Conservation (phyloP, 2,329 filamentous ascomycete genomes). For the Clarireedia paspali region DNA sequence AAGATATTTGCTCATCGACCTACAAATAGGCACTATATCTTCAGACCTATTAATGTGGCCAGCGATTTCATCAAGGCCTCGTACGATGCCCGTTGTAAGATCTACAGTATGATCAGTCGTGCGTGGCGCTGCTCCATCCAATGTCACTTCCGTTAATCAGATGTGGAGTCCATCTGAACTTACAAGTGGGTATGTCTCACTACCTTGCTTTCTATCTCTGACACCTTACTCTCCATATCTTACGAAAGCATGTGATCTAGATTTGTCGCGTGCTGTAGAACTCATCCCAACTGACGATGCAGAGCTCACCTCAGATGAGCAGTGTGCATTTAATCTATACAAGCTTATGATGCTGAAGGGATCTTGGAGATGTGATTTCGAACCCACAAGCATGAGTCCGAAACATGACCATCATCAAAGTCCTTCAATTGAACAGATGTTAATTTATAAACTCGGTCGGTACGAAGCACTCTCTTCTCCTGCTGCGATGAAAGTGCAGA, state of each 20-base stretch:
- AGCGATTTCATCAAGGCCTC: neutral
- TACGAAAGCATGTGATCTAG: neutral
- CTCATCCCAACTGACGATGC: neutral
- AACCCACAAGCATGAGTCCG: too few species aligned
- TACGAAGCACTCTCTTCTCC: too few species aligned
- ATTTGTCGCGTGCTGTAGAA: neutral
- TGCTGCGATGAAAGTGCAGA: too few species aligned
- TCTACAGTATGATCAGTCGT: slow-evolving; percentile 5
- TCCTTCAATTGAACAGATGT: too few species aligned
- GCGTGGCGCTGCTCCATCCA: slow-evolving; percentile 1
- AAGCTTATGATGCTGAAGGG: neutral
- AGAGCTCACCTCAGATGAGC: neutral
- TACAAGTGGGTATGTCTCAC: slow-evolving; percentile 3
- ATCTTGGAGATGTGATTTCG: too few species aligned
- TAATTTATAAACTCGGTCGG: too few species aligned
- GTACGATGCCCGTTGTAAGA: slow-evolving; percentile 1
- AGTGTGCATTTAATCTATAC: neutral
- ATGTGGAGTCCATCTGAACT: slow-evolving; percentile 6
- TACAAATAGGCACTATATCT: neutral
- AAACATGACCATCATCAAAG: too few species aligned
- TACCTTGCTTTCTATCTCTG: neutral
- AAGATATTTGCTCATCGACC: neutral
- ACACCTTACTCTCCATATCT: neutral
- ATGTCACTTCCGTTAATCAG: slow-evolving; percentile 1
- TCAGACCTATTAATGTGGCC: neutral